Evolutionary conservation across 129 eudicot species (phyloP).

Genomic region (Sambucus nigra): DNA sequence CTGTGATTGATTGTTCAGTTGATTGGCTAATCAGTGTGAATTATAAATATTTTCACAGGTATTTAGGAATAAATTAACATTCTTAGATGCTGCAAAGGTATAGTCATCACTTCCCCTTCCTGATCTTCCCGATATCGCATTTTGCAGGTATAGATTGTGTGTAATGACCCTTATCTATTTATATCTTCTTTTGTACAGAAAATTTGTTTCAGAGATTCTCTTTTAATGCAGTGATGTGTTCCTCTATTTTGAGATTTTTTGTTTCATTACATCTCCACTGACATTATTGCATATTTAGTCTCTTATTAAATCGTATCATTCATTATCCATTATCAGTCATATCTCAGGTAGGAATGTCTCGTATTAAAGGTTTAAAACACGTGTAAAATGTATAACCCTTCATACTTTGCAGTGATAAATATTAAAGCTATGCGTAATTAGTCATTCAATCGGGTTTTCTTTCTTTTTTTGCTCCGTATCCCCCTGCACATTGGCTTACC

Average conservation of each 20-base stretch:
- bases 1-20: no score
- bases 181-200: not conserved
- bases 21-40: no score
- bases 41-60: slow-evolving; percentile 49
- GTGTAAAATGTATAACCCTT: no score
- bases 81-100: slow-evolving; percentile 91
- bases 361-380: no score
- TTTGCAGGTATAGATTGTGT: slow-evolving; percentile 68
- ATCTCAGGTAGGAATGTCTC: no score
- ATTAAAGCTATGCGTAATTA: no score
- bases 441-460: no score
- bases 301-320: not conserved
- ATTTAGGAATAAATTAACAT: slow-evolving; percentile 66
- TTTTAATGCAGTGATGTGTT: not conserved
- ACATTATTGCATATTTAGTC: not conserved
- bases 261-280: not conserved
- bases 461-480: no score
- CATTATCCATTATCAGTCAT: no score
- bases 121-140: slow-evolving; percentile 90
- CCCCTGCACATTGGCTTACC: no score
- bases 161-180: not conserved
- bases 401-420: no score
- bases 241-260: not conserved
- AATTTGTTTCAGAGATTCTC: not conserved
- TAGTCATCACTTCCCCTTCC: slow-evolving; percentile 82